Conservation (phyloP, 495 filamentous ascomycete species). For the Neurospora africana region DNA sequence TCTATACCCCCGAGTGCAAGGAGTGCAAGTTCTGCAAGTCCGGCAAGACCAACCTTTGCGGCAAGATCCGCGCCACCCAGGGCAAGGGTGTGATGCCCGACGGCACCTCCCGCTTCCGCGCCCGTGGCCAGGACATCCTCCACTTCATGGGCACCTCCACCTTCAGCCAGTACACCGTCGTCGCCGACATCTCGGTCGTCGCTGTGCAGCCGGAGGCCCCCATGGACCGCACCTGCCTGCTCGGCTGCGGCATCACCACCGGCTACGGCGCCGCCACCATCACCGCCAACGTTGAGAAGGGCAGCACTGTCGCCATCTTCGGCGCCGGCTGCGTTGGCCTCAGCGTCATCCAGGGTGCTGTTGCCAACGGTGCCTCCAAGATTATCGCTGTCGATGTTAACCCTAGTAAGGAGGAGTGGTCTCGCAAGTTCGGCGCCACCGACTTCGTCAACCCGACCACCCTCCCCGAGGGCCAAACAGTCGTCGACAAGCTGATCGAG, state of each 20-base stretch:
- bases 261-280: slow-evolving; percentile 93
- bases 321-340: slow-evolving; percentile 93
- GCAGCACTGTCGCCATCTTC: slow-evolving; percentile 85
- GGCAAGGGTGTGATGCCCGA: slow-evolving; percentile 96
- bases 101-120: slow-evolving; percentile 89
- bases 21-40: slow-evolving; percentile 99
- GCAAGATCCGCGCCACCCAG: slow-evolving; percentile 96
- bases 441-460: slow-evolving; percentile 92
- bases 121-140: slow-evolving; percentile 84
- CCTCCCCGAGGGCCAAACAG: slow-evolving; percentile 58
- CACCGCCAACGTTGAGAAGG: slow-evolving; percentile 82
- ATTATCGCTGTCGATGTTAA: slow-evolving; percentile 98
- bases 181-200: slow-evolving; percentile 96
- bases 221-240: slow-evolving; percentile 89
- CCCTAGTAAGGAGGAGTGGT: slow-evolving; percentile 82
- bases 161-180: slow-evolving; percentile 97
- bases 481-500: slow-evolving; percentile 86
- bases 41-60: slow-evolving; percentile 98
- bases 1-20: slow-evolving; percentile 93
- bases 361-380: slow-evolving; percentile 72
- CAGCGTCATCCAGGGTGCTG: slow-evolving; percentile 87
- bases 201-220: slow-evolving; percentile 83
- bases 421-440: slow-evolving; percentile 88
- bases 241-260: slow-evolving; percentile 97
- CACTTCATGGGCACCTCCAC: slow-evolving; percentile 99